A percentile compares a stretch with the other conserved stretches of the same genome.
Evolutionary conservation across 2,329 filamentous ascomycete genomes (phyloP).

Genomic region (Blumeriella jaapii): DNA sequence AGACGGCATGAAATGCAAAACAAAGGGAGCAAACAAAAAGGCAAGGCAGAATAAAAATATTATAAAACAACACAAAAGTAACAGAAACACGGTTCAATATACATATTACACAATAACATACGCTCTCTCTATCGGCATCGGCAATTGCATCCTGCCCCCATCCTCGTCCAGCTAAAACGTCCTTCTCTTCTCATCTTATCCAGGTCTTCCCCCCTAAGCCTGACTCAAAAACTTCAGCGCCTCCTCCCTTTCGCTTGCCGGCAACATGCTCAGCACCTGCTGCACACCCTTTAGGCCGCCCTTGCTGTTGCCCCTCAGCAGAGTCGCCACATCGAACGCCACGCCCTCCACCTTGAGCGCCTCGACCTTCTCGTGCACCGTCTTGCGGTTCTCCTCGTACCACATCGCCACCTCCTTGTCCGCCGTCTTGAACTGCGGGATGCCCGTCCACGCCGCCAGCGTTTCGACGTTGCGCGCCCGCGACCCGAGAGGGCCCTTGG

Average conservation of each 20-base stretch:
- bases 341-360: conserved; percentile 66
- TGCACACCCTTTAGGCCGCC: conserved; percentile 75
- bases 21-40: no score
- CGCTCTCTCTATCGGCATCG: no score
- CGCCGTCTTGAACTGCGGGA: conserved; percentile 64
- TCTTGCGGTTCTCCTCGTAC: conserved; percentile 92
- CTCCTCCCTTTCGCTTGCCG: conserved; percentile 71
- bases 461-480: conserved; percentile 60
- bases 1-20: no score
- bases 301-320: conserved; percentile 54
- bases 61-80: no score
- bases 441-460: conserved; percentile 71
- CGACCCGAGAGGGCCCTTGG: conserved; percentile 34
- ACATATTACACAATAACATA: no score
- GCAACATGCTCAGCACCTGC: conserved; percentile 75
- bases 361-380: conserved; percentile 75
- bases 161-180: no score
- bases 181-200: no score
- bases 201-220: conserved; percentile 1
- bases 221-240: conserved; percentile 26
- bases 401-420: conserved; percentile 81
- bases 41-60: no score
- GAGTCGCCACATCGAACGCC: conserved; percentile 55
- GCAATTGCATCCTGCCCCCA: no score
- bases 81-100: no score